phyloP scores from a whole-genome alignment of 306 rosid species.

The Pyrus pyrifolia region DNA sequence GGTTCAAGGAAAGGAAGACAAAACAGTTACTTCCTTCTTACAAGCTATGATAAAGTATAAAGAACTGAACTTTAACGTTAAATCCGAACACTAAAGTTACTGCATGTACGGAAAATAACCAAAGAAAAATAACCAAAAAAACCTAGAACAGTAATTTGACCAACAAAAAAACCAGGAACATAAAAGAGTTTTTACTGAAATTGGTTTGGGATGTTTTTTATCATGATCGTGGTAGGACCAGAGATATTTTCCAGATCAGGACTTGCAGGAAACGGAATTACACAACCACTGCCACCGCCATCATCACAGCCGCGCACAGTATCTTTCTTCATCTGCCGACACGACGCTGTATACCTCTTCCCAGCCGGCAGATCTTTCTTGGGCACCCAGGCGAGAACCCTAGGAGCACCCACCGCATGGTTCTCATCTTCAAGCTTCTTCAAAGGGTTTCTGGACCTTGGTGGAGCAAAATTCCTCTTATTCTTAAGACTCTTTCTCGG shows the following conservation, averaged over 20 bases:
- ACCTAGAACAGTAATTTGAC: background rate
- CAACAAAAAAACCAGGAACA: background rate
- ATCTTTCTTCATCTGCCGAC: background rate
- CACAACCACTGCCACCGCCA: background rate
- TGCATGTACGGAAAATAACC: background rate
- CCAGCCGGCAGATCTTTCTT: background rate
- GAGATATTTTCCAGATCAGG: background rate
- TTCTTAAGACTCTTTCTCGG: background rate
- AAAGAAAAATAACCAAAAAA: background rate
- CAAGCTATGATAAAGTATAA: background rate
- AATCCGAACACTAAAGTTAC: no score
- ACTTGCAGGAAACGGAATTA: background rate
- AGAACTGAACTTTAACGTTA: no score
- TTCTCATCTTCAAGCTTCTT: background rate
- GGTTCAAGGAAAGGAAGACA: background rate
- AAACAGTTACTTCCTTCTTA: background rate
- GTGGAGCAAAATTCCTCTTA: background rate
- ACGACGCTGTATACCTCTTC: background rate
- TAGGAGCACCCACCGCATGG: background rate
- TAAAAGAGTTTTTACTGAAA: slow-evolving; percentile 1
- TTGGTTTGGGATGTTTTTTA: slow-evolving; percentile 30
- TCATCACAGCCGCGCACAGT: background rate
- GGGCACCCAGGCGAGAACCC: background rate
- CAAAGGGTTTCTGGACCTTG: background rate
- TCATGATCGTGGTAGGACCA: slow-evolving; percentile 17